Evolutionary conservation across 2,329 filamentous ascomycete species (phyloP).

Genomic region (Eutypa lata): DNA sequence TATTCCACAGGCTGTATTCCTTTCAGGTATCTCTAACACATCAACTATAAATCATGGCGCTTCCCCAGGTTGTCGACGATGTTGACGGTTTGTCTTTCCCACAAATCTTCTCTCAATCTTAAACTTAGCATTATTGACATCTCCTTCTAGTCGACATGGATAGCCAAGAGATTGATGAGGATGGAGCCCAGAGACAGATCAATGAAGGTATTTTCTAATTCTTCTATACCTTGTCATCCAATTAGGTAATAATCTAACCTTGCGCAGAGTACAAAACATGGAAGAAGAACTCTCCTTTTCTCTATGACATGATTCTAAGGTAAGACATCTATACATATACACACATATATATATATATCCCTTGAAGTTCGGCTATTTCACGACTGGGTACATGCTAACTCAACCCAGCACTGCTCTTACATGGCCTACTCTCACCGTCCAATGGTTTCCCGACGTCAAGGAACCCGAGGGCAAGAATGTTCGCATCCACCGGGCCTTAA

Average conservation of each 20-base stretch:
- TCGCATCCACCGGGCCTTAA: conserved; percentile 80
- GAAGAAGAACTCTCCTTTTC: conserved; percentile 99
- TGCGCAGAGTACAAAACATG: conserved; percentile 92
- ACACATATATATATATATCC: too few relatives aligned
- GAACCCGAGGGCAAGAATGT: conserved; percentile 83
- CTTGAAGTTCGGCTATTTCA: not conserved
- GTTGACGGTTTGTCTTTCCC: conserved; percentile 42
- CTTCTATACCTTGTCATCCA: not conserved
- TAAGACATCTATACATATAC: conserved; percentile 31
- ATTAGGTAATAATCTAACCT: conserved; percentile 7
- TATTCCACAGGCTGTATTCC: too few relatives aligned
- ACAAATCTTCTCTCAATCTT: not conserved
- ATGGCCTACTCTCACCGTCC: conserved; percentile 95
- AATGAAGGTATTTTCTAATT: conserved; percentile 67
- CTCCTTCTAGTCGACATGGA: conserved; percentile 41
- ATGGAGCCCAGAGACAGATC: conserved; percentile 80
- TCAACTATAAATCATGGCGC: conserved; percentile 37
- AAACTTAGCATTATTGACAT: conserved; percentile 12
- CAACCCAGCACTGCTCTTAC: conserved; percentile 72
- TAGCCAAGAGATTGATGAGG: conserved; percentile 66
- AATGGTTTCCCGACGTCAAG: conserved; percentile 97
- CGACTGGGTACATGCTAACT: not conserved
- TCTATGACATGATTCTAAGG: conserved; percentile 96
- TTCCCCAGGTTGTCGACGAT: conserved; percentile 46
- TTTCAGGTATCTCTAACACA: not conserved